phyloP scores from a whole-genome alignment of 345 rosid genomes.

The Durio zibethinus region DNA sequence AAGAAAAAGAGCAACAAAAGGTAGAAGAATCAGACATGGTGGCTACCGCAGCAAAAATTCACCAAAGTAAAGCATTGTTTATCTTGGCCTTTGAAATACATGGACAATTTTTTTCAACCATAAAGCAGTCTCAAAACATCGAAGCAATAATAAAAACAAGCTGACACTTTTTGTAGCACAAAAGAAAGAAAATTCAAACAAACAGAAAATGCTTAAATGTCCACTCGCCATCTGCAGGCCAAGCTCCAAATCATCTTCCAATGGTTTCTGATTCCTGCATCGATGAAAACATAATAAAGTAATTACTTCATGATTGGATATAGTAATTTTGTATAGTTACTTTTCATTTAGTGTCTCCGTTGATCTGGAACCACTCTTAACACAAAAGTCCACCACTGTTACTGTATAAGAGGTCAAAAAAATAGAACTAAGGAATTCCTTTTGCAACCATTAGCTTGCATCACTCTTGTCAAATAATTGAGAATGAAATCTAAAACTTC shows the following conservation, averaged over 20 bases:
- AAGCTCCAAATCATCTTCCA: not conserved
- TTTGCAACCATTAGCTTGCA: not conserved
- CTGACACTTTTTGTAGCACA: not conserved
- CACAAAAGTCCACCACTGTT: not conserved
- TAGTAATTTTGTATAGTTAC: not conserved
- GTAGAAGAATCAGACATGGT: not conserved
- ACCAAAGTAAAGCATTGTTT: not conserved
- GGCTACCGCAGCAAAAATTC: not conserved
- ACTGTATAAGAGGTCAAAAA: not conserved
- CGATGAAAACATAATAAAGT: not conserved
- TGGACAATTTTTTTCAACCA: constrained; percentile 1
- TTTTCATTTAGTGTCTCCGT: not conserved
- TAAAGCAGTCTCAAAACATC: not conserved
- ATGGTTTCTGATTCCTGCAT: not conserved
- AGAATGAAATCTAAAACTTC: not conserved
- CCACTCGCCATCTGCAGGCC: not conserved
- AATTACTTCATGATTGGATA: not conserved
- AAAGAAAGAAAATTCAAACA: not conserved
- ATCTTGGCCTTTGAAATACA: not conserved
- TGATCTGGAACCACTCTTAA: not conserved
- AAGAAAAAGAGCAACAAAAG: not conserved
- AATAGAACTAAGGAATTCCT: not conserved
- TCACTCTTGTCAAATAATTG: not conserved
- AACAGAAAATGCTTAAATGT: not conserved
- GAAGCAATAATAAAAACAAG: not conserved